Evolutionary conservation across 108 stramenopile species (phyloP).

Genomic region (Pelagomonas calceolata): DNA sequence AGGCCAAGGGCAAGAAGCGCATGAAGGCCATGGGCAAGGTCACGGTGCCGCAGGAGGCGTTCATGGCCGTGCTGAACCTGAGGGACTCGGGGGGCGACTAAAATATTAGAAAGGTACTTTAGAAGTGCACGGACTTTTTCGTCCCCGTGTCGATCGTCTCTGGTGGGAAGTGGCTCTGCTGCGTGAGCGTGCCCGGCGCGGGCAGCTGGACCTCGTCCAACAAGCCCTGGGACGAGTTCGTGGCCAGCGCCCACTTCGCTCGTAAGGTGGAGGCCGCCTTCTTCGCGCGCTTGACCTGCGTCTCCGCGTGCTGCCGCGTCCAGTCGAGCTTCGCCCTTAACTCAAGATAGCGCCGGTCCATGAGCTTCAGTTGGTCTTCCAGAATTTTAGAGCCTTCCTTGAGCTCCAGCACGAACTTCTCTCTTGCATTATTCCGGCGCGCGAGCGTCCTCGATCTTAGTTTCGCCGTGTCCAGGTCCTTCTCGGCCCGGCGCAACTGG

Average conservation of each 20-base stretch:
- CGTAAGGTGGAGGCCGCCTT: conserved; percentile 9
- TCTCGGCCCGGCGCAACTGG: conserved; percentile 33
- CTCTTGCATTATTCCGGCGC: conserved; percentile 39
- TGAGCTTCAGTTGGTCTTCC: conserved; percentile 58
- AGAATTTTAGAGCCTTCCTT: conserved; percentile 52
- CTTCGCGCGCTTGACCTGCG: conserved; percentile 4
- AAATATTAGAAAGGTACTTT: background rate
- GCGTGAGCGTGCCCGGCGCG: too few relatives aligned
- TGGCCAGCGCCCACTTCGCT: conserved; percentile 9
- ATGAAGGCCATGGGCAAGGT: conserved; percentile 99
- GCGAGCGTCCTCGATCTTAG: conserved; percentile 24
- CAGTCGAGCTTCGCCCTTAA: conserved; percentile 58
- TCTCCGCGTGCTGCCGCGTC: too few relatives aligned
- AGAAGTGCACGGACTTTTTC: too few relatives aligned
- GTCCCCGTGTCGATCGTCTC: too few relatives aligned
- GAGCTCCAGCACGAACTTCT: conserved; percentile 45
- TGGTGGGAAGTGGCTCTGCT: too few relatives aligned
- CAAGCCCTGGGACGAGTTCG: too few relatives aligned
- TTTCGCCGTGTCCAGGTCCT: conserved; percentile 30
- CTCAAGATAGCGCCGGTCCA: conserved; percentile 65
- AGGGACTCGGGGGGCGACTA: conserved; percentile 28
- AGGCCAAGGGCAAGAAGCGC: conserved; percentile 95
- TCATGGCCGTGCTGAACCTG: conserved; percentile 85
- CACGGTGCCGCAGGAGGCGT: conserved; percentile 93
- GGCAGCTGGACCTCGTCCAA: too few relatives aligned